Percentiles rank a stretch among this genome's conserved stretches.
These are phyloP conservation scores for Ustilago curta DNA, from an alignment of 1,284 basidiomycete species.

Conservation along the genomic window DNA sequence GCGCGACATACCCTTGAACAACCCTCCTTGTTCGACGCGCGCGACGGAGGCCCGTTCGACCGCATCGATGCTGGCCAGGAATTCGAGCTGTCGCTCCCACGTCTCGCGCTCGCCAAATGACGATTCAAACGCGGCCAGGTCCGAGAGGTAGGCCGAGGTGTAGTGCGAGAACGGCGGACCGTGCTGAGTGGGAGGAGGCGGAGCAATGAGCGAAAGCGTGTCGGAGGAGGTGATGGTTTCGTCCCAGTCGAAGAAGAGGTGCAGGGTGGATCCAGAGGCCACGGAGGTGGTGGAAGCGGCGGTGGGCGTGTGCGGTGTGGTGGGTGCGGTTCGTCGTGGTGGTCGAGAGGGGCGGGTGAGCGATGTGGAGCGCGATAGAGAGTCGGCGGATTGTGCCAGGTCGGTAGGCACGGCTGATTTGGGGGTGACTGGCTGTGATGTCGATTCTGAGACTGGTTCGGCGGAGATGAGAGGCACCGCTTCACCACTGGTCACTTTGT, in stretches of 20 bases:
- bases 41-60: constrained; percentile 51
- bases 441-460: neutral
- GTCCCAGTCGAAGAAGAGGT: constrained; percentile 66
- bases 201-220: constrained; percentile 62
- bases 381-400: constrained; percentile 3
- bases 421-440: constrained; percentile 1
- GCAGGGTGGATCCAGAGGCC: constrained; percentile 7
- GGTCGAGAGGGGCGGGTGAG: constrained; percentile 34
- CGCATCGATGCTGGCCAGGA: constrained; percentile 33
- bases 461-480: neutral
- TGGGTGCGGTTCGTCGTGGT: constrained; percentile 19
- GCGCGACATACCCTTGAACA: constrained; percentile 48
- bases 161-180: constrained; percentile 51
- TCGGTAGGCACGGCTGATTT: constrained; percentile 7
- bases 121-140: constrained; percentile 27
- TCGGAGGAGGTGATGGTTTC: constrained; percentile 65
- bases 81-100: constrained; percentile 38
- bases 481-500: neutral
- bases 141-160: constrained; percentile 48
- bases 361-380: constrained; percentile 19
- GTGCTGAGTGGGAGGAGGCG: constrained; percentile 29
- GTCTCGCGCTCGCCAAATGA: constrained; percentile 16
- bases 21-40: constrained; percentile 44
- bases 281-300: neutral
- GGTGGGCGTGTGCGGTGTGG: neutral